Evolutionary conservation across 768 basidiomycete genomes (phyloP), one percentile per base, ranked within the genome.

Genomic region (Kwoniella newhampshirensis): DNA sequence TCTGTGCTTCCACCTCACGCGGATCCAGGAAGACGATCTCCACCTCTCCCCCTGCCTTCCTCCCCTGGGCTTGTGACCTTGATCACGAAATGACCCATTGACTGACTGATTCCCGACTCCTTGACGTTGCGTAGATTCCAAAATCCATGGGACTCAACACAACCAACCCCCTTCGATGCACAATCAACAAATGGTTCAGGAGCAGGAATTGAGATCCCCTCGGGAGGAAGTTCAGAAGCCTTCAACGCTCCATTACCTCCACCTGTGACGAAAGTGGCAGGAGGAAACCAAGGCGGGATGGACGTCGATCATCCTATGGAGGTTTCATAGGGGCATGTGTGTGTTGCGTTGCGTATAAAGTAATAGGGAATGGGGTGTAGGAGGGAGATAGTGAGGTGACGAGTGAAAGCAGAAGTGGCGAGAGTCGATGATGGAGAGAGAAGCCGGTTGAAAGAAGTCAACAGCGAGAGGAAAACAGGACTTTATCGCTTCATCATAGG

Each of bases 121-220:
- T n/a, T 39, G 18, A 41, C 49, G 41, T 12, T 51, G 21, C 40
- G 49, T 50, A 68, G 71, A 55, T 70, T 72, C 47, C 70, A 66
- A 47, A 70, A 67, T 42, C 66, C 65, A 7, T 71, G 61, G 67
- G 69, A 67, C 40, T 66, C 63, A 8, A 58, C 63, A 44, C 56
- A 55, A 37, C 18, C 62, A 20, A 35, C 47, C 0, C 27, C 52
- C 5, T 60, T 58, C 44, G 55, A 59, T 26, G 30, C 39, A 17
- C 43, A 35, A 18, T 25, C 37, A 28, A 2, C 25, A 26, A 51
- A 51, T 37, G 50, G 50, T 1, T 47, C 25, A 30, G 47, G 44
- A 35, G 28, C 50, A n/a, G 48, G 48, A 18, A 6, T 32, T 32
- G 32, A 32, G 13, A 32, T 32, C 13, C 49, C 42, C 5, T 58